Conservation (phyloP, 768 basidiomycete species). For the Mycena amicta region DNA sequence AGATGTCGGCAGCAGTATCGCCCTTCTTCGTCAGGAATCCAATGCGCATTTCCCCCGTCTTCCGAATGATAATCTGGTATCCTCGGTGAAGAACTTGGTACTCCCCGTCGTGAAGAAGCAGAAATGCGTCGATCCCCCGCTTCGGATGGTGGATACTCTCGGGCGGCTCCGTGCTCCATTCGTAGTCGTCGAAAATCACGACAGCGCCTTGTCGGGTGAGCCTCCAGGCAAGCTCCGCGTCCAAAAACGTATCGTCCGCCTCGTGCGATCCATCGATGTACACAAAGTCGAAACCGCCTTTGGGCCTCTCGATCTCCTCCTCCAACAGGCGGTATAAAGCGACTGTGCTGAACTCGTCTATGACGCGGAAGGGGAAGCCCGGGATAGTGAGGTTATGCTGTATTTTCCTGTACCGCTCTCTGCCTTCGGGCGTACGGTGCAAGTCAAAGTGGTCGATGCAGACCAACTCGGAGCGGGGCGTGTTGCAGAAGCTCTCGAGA, state of each 20-base stretch:
- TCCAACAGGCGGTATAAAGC: slow-evolving; percentile 48
- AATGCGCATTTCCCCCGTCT: slow-evolving; percentile 53
- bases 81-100: slow-evolving; percentile 40
- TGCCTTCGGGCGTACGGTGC: slow-evolving; percentile 48
- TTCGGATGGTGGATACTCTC: slow-evolving; percentile 57
- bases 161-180: slow-evolving; percentile 51
- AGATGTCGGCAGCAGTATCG: slow-evolving; percentile 35
- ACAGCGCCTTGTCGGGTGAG: slow-evolving; percentile 52
- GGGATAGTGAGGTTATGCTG: slow-evolving; percentile 50
- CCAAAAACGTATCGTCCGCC: slow-evolving; percentile 62
- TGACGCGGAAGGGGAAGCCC: slow-evolving; percentile 45
- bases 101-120: slow-evolving; percentile 51
- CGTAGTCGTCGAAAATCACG: slow-evolving; percentile 61
- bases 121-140: slow-evolving; percentile 58
- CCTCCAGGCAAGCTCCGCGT: slow-evolving; percentile 61
- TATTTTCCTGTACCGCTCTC: slow-evolving; percentile 45
- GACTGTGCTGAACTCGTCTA: slow-evolving; percentile 56
- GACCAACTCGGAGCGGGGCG: slow-evolving; percentile 43
- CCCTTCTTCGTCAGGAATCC: slow-evolving; percentile 44
- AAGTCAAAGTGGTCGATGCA: slow-evolving; percentile 67
- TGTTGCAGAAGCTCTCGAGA: slow-evolving; percentile 46
- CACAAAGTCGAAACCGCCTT: slow-evolving; percentile 58
- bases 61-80: slow-evolving; percentile 58
- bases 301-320: slow-evolving; percentile 41
- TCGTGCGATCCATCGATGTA: slow-evolving; percentile 64